Evolutionary conservation across 1,284 basidiomycete genomes (phyloP).

Genomic region (Earliella scabrosa): DNA sequence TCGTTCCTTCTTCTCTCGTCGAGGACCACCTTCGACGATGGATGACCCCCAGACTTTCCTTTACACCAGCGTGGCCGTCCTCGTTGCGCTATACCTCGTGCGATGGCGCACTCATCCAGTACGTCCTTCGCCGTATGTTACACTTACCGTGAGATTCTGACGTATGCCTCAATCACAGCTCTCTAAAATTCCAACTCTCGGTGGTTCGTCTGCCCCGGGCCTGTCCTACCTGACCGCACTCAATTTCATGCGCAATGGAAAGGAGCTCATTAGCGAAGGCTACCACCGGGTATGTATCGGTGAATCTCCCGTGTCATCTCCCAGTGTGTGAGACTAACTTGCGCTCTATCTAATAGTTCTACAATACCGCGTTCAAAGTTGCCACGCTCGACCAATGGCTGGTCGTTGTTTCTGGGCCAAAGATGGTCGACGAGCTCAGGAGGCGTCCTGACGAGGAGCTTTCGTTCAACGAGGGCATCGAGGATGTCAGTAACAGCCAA

Average conservation of each 20-base stretch:
- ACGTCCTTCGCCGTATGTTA: neutral
- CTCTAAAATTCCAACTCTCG: constrained; percentile 41
- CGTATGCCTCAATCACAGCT: neutral
- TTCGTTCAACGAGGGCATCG: constrained; percentile 30
- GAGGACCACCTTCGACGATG: neutral
- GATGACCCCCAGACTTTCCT: neutral
- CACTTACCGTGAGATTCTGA: no score
- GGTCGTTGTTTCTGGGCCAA: constrained; percentile 30
- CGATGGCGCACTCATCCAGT: constrained; percentile 6
- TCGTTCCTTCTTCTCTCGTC: no score
- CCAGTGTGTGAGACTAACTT: neutral
- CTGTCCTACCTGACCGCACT: constrained; percentile 39
- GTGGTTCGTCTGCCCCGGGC: constrained; percentile 36
- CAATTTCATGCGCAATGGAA: constrained; percentile 36
- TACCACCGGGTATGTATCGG: constrained; percentile 38
- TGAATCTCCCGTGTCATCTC: neutral
- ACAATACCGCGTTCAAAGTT: constrained; percentile 34
- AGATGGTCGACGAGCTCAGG: constrained; percentile 33
- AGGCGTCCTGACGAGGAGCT: constrained; percentile 35
- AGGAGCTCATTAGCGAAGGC: constrained; percentile 40
- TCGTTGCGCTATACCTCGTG: neutral
- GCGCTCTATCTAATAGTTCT: constrained; percentile 5
- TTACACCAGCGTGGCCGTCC: neutral
- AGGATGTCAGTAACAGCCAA: constrained; percentile 36
- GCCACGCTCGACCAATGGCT: constrained; percentile 39